Base-by-base conservation (phyloP, 768 basidiomycete genomes). In the Coprinopsis sp. region DNA sequence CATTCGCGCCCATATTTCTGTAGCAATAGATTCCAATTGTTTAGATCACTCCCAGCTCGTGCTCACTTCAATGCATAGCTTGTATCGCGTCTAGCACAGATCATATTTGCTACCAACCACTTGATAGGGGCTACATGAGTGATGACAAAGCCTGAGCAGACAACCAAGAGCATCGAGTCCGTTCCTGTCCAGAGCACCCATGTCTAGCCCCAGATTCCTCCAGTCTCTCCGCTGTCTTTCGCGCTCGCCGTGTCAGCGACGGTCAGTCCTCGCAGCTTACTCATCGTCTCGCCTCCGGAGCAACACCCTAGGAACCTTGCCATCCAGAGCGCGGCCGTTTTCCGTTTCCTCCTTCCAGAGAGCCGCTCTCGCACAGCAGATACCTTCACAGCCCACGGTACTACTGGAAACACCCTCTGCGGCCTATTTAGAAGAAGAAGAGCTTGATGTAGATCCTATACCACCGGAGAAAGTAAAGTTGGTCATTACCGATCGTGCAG, bases 401-500 rank as follows among this genome's bases (percentile, higher is more conserved):
- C 64, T 82, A 1, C 63, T 81, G 12, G 63, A 65, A 22, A 67
- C 73, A 2, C 84, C 84, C 1, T 74, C 79, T 0, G 59, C 59
- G 11, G 67, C 74, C 47, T 76, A 81, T 37, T 62, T 87, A 13
- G 72, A 82, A 29, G 64, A 72, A 25, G 79, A 79, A 51, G 84
- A 86, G 50, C 62, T 87, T 2, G 82, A 87, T 34, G 71, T 79
- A 2, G 80, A 86, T 18, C 58, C 81, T 11, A 54, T 84, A 39
- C 70, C 79, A 1, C 64, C 68, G 31, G 71, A 78, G 31, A 64
- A 82, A 40, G 74, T 82, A 2, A 67, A 67, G 24, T 60, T 90
- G 7, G 65, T 70, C 19, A 72, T 91, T 36, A 87, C 88, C 2
- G 79, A 86, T 53, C 71, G 86, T 13, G 87, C 87, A 28, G 87